A percentile compares a stretch with the other conserved stretches of the same genome.
These are phyloP conservation scores for Favolaschia claudopus DNA, from an alignment of 768 basidiomycete species.

Conservation along the genomic window DNA sequence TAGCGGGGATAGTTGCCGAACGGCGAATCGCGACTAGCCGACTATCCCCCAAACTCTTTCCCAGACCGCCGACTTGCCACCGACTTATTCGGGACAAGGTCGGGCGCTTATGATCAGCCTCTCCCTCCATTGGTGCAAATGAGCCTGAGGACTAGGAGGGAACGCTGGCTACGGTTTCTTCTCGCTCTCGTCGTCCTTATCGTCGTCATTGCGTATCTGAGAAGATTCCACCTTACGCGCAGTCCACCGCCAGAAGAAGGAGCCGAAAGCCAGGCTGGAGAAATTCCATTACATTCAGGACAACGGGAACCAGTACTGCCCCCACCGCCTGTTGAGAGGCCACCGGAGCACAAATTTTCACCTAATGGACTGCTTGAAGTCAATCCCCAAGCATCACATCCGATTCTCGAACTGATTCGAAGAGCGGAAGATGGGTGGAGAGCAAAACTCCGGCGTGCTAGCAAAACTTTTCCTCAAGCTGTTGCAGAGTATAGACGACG, in stretches of 20 bases:
- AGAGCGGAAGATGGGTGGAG: slow-evolving; percentile 47
- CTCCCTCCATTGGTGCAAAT: no score
- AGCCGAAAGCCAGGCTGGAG: no score
- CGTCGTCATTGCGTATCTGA: neutral
- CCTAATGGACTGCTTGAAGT: slow-evolving; percentile 46
- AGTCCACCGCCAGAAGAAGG: no score
- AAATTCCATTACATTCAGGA: no score
- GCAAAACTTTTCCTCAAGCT: slow-evolving; percentile 76
- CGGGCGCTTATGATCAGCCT: no score
- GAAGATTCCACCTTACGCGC: neutral
- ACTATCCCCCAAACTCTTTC: no score
- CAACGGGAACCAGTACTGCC: no score
- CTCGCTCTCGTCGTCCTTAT: neutral
- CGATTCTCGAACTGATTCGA: slow-evolving; percentile 52
- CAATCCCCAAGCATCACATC: slow-evolving; percentile 48
- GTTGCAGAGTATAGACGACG: slow-evolving; percentile 78
- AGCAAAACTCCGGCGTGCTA: slow-evolving; percentile 68
- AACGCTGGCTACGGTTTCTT: neutral
- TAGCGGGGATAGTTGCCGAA: no score
- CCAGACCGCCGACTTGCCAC: no score
- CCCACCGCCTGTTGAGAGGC: no score
- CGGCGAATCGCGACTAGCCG: no score
- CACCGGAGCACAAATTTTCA: neutral
- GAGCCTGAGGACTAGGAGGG: neutral
- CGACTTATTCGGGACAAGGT: no score